Evolutionary conservation across 345 rosid genomes (phyloP).

Genomic region (Eucalyptus pauciflora): DNA sequence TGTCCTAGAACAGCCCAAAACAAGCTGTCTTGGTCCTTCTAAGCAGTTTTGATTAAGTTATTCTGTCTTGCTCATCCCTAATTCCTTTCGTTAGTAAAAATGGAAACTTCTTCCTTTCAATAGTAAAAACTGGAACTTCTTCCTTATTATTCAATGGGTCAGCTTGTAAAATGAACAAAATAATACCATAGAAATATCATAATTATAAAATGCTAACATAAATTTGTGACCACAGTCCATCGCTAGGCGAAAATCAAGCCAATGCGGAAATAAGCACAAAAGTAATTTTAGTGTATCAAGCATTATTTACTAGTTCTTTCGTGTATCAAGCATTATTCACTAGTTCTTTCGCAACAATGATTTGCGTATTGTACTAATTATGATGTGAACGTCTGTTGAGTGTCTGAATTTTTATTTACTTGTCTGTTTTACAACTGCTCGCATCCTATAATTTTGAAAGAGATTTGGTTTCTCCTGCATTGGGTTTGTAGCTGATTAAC

Average conservation of each 20-base stretch:
- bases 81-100: no score
- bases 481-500: not conserved
- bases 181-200: not conserved
- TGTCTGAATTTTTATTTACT: not conserved
- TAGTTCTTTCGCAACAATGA: not conserved
- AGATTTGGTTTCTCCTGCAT: not conserved
- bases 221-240: not conserved
- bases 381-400: not conserved
- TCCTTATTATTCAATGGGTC: not conserved
- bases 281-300: not conserved
- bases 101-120: not conserved
- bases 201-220: not conserved
- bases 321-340: not conserved
- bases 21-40: no score
- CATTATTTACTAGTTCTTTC: not conserved
- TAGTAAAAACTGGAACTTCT: not conserved
- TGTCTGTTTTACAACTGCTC: not conserved
- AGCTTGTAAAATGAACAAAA: not conserved
- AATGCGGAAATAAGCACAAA: no score
- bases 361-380: not conserved
- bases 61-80: not conserved
- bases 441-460: not conserved
- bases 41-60: fast-evolving
- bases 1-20: not conserved
- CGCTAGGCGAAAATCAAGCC: not conserved